A percentile compares a stretch with the other conserved stretches of the same genome.
Conservation (phyloP, 148 eudicot species). For the Persicaria maculosa region DNA sequence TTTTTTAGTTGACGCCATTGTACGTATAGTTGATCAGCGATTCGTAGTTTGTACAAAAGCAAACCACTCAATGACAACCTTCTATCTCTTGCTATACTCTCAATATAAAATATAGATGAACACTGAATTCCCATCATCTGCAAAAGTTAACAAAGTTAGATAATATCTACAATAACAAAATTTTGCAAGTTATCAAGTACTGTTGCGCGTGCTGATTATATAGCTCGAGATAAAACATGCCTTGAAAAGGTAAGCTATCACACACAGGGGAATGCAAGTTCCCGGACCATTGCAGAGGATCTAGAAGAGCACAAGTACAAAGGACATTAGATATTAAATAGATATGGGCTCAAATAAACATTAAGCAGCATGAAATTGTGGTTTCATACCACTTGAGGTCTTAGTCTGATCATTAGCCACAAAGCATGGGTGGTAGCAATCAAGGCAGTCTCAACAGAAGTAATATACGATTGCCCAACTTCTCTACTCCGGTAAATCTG, state of each 20-base stretch:
- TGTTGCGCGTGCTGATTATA: background rate
- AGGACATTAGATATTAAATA: background rate
- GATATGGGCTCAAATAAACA: background rate
- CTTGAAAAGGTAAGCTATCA: conserved; percentile 73
- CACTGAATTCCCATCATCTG: conserved; percentile 76
- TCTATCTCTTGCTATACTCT: conserved; percentile 87
- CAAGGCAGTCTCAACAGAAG: conserved; percentile 79
- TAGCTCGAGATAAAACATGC: conserved; percentile 23
- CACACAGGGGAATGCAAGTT: conserved; percentile 81
- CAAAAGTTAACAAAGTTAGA: background rate
- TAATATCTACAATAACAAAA: background rate
- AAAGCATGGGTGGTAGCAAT: conserved; percentile 69
- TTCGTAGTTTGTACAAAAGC: conserved; percentile 67
- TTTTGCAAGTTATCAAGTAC: background rate
- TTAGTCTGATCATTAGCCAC: conserved; percentile 80
- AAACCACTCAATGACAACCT: conserved; percentile 79
- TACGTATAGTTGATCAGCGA: conserved; percentile 79
- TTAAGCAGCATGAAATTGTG: background rate
- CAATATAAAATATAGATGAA: conserved; percentile 79
- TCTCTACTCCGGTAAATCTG: conserved; percentile 89
- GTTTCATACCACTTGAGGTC: conserved; percentile 78
- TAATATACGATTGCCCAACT: conserved; percentile 88
- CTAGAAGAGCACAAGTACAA: conserved; percentile 20
- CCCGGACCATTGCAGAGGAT: conserved; percentile 94
- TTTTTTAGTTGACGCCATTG: conserved; percentile 92